Evolutionary conservation across 805 yeast genomes (phyloP).

Genomic region (Schizosaccharomyces octosporus): DNA sequence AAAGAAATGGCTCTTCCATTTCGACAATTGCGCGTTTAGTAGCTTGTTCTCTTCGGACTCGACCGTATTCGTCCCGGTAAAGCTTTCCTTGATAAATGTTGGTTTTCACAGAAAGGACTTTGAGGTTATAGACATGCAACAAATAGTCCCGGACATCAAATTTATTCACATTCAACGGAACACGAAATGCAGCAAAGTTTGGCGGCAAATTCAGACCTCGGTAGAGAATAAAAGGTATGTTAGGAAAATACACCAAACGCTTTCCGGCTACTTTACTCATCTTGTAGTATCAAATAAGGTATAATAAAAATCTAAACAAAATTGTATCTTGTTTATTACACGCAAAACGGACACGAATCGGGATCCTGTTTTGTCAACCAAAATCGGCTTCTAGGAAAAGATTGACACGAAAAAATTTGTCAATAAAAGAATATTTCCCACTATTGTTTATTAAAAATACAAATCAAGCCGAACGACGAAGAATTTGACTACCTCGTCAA

Average conservation of each 20-base stretch:
- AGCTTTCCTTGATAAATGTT: constrained; percentile 10
- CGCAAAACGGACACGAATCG: too few relatives aligned
- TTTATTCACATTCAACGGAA: constrained; percentile 81
- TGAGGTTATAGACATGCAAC: constrained; percentile 67
- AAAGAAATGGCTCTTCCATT: constrained; percentile 81
- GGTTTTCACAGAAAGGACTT: constrained; percentile 52
- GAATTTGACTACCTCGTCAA: too few relatives aligned
- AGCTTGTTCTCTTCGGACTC: constrained; percentile 36
- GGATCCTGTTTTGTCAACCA: too few relatives aligned
- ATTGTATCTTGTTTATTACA: too few relatives aligned
- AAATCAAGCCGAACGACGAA: too few relatives aligned
- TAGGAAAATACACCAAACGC: constrained; percentile 54
- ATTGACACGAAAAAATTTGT: too few relatives aligned
- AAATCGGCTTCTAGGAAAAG: too few relatives aligned
- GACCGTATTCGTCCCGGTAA: background rate
- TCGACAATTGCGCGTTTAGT: constrained; percentile 85
- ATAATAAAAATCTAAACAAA: too few relatives aligned
- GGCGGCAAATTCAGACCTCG: constrained; percentile 40
- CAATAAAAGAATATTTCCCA: too few relatives aligned
- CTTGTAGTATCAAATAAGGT: background rate
- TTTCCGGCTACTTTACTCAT: constrained; percentile 23
- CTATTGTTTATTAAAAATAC: too few relatives aligned
- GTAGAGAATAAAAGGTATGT: constrained; percentile 52
- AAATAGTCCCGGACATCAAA: constrained; percentile 83
- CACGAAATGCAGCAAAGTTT: constrained; percentile 85